Conservation (phyloP, 345 rosid genomes). For the Citrus unshiu region DNA sequence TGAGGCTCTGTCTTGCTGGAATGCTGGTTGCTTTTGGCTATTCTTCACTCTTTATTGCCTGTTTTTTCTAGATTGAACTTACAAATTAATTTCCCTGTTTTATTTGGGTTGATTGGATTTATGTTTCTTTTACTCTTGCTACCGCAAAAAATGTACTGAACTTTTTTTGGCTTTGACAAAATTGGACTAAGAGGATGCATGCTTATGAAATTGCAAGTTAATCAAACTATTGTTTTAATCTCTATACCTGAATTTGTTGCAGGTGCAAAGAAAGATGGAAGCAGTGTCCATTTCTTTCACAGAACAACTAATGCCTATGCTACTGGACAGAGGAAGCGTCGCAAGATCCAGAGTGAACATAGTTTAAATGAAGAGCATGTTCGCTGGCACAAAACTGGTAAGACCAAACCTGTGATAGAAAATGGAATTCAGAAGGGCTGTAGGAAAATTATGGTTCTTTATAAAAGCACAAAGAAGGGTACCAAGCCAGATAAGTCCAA, state of each 20-base stretch:
- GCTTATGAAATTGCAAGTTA: not conserved
- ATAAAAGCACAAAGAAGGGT: constrained; percentile 67
- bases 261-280: constrained; percentile 92
- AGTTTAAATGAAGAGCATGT: constrained; percentile 47
- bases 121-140: not conserved
- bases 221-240: not conserved
- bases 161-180: not conserved
- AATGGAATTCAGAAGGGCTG: constrained; percentile 71
- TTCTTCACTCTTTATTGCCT: not conserved
- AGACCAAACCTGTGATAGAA: constrained; percentile 57
- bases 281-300: constrained; percentile 72
- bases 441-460: constrained; percentile 93
- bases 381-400: constrained; percentile 99
- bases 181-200: not conserved
- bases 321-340: constrained; percentile 89
- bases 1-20: not conserved
- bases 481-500: constrained; percentile 65
- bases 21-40: not conserved
- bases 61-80: not conserved
- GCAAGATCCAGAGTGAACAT: constrained; percentile 57
- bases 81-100: not conserved
- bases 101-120: not conserved
- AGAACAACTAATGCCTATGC: constrained; percentile 78
- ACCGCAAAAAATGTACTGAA: not conserved
- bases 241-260: constrained; percentile 10